These are phyloP conservation scores for Amanita subjunquillea DNA, from an alignment of 768 basidiomycete species.

Conservation along the genomic window DNA sequence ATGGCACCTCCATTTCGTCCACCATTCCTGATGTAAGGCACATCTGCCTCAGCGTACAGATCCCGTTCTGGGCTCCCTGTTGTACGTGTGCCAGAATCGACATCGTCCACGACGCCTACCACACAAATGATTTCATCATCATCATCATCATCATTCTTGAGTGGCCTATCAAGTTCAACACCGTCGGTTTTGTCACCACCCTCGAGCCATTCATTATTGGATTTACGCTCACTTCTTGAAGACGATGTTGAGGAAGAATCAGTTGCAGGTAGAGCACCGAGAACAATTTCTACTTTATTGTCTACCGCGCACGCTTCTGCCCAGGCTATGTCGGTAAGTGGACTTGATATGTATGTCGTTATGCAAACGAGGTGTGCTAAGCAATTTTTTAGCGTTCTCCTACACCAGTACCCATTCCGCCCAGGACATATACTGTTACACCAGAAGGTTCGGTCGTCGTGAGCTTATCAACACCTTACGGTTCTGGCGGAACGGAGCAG, in stretches of 20 bases:
- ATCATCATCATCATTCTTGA: constrained; percentile 18
- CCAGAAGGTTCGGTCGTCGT: constrained; percentile 28
- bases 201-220: constrained; percentile 29
- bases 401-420: background rate
- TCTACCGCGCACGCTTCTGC: constrained; percentile 1
- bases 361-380: background rate
- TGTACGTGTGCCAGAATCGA: constrained; percentile 10
- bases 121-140: constrained; percentile 24
- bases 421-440: constrained; percentile 20
- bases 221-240: constrained; percentile 22
- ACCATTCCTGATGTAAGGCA: background rate
- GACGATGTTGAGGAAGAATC: constrained; percentile 9
- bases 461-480: constrained; percentile 29
- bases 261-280: constrained; percentile 5
- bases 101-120: constrained; percentile 20
- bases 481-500: constrained; percentile 23
- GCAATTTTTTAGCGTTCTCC: constrained; percentile 2
- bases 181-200: constrained; percentile 33
- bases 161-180: constrained; percentile 22
- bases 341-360: background rate
- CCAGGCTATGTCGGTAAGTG: background rate
- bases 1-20: background rate
- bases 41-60: background rate
- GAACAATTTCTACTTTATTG: constrained; percentile 31
- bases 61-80: background rate